phyloP scores from a whole-genome alignment of 306 rosid species.

The Crotalaria pallida region DNA sequence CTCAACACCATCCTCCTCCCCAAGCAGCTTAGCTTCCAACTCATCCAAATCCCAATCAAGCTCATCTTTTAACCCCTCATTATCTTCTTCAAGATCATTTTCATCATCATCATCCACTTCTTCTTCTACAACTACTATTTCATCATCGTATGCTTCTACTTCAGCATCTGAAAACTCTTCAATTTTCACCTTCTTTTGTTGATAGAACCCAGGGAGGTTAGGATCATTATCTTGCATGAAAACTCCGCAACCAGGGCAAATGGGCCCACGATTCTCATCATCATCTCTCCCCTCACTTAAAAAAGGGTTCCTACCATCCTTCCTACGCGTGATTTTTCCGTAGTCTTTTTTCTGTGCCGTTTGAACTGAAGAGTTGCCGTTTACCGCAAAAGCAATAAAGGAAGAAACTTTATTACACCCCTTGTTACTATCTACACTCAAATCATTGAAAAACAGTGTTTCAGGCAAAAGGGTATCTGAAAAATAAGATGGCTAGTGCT shows the following conservation, averaged over 20 bases:
- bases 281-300: conserved; percentile 92
- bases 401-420: conserved; percentile 17
- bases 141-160: neutral
- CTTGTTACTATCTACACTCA: conserved; percentile 16
- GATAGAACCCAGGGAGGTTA: conserved; percentile 67
- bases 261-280: conserved; percentile 63
- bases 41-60: conserved; percentile 78
- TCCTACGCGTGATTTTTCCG: conserved; percentile 28
- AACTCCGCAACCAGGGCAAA: conserved; percentile 97
- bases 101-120: conserved; percentile 29
- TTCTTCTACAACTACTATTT: neutral
- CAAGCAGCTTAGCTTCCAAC: conserved; percentile 56
- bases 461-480: neutral
- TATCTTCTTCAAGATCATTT: conserved; percentile 28
- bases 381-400: conserved; percentile 37
- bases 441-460: conserved; percentile 18
- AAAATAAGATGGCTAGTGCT: neutral
- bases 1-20: conserved; percentile 41
- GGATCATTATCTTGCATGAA: conserved; percentile 78
- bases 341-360: conserved; percentile 22
- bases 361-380: conserved; percentile 23
- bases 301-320: conserved; percentile 38
- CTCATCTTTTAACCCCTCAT: conserved; percentile 30
- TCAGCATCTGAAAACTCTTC: conserved; percentile 25
- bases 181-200: conserved; percentile 36